A percentile compares a stretch with the other conserved stretches of the same genome.
These are phyloP conservation scores for Nasturtium officinale DNA, from an alignment of 345 rosid genomes.

Conservation along the genomic window DNA sequence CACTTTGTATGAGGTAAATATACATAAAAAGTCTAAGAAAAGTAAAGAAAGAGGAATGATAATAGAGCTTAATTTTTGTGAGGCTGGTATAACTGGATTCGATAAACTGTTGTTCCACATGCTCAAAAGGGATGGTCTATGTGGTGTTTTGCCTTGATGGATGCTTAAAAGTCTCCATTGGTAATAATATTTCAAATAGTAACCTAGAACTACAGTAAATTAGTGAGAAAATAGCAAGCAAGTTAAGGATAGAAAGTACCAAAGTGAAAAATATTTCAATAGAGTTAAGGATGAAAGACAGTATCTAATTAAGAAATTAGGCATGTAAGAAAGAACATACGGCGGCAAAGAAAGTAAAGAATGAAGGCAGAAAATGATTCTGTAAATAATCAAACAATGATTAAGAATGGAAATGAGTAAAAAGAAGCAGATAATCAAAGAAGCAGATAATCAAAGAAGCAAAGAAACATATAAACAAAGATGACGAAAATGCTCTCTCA, in stretches of 20 bases:
- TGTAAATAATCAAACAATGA: too few species aligned
- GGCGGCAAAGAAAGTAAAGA: too few species aligned
- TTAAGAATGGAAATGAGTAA: too few species aligned
- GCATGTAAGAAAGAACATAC: too few species aligned
- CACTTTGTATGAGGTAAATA: too few species aligned
- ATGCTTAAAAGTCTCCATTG: neutral
- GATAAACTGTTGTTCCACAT: neutral
- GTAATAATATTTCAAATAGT: neutral
- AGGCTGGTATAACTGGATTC: neutral
- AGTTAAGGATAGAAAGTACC: neutral
- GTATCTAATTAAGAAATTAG: too few species aligned
- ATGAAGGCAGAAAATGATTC: too few species aligned
- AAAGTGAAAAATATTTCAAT: neutral
- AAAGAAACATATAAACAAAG: too few species aligned
- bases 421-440: too few species aligned
- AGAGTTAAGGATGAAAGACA: neutral
- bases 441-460: too few species aligned
- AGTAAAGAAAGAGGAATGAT: neutral
- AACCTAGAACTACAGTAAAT: neutral
- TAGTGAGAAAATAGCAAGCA: neutral
- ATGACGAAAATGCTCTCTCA: too few species aligned
- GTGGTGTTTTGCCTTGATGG: neutral
- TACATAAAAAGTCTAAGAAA: too few species aligned
- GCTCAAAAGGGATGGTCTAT: neutral
- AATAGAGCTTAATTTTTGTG: neutral